Evolutionary conservation across 2,329 filamentous ascomycete genomes (phyloP).

Genomic region (Ascocoryne sarcoides): DNA sequence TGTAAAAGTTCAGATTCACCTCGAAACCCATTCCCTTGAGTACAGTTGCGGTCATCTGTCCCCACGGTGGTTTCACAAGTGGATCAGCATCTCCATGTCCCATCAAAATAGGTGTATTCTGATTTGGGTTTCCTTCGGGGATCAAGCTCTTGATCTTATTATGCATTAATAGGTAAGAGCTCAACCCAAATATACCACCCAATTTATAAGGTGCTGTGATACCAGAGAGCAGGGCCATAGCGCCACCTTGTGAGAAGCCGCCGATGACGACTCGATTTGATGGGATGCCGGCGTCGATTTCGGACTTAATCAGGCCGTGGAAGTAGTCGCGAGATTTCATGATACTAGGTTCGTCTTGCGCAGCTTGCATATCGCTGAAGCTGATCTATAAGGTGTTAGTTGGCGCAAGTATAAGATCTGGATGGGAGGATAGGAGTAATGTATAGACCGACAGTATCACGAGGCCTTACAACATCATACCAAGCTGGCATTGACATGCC

Average conservation of each 20-base stretch:
- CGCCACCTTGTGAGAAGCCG: constrained; percentile 80
- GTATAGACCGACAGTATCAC: constrained; percentile 18
- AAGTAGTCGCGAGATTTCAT: constrained; percentile 65
- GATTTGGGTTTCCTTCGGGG: constrained; percentile 50
- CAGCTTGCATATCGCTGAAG: constrained; percentile 36
- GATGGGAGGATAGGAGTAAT: not conserved
- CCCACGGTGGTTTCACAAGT: constrained; percentile 62
- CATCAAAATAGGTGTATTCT: constrained; percentile 78
- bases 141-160: constrained; percentile 51
- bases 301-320: constrained; percentile 67
- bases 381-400: not conserved
- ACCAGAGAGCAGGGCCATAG: constrained; percentile 74
- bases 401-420: constrained; percentile 2
- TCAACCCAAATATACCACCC: constrained; percentile 81
- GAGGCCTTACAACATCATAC: constrained; percentile 64
- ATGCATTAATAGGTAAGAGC: constrained; percentile 68
- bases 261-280: constrained; percentile 77
- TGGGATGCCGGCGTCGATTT: constrained; percentile 74
- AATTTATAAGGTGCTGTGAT: constrained; percentile 65
- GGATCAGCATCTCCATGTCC: constrained; percentile 75
- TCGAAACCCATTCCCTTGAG: constrained; percentile 63
- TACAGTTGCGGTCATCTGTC: constrained; percentile 54
- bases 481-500: constrained; percentile 79
- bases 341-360: constrained; percentile 67
- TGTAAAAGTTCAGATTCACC: constrained; percentile 68